Base-by-base conservation (phyloP, 139 green algal genomes). In the Coelastrella sp. region DNA sequence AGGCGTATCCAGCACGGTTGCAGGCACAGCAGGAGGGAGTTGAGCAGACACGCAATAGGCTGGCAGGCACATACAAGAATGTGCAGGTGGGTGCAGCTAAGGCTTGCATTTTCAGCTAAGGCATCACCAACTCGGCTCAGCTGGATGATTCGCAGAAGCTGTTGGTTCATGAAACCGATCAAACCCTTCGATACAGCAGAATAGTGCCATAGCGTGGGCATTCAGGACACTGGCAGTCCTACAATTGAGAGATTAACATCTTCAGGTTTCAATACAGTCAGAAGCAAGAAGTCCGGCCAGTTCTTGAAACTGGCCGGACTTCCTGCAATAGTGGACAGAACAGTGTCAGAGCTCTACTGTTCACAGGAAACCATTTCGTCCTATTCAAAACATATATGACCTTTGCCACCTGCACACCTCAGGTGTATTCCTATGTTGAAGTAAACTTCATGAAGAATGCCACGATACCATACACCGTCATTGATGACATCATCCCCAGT, bases 381-480 rank as follows among this genome's bases (percentile, higher is more conserved):
- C 3, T 70, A 0, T 70, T 49, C 35, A 49, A 49, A 3, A 49
- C 3, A 49, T n/a, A 49, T 1, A 3, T 49, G 35, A 49, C 35
- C 35, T 49, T 49, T 49, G 35, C 35, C 35, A 49, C 35, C 35
- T 70, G 63, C 63, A 20, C 11, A 20, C 63, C 35, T 22, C 80
- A 85, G 80, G 80, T 85, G 4, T 85, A 72, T 11, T 85, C 80
- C 22, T 85, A 85, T 58, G 6, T 85, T 11, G 80, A 85, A 68
- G 24, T 85, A 8, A 85, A 73, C 59, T 25, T 85, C 25, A 73
- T 85, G 57, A 85, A 85, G 59, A 85, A 73, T 27, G 58, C 6
- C 58, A 56, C 80, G 12, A 22, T 85, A 4, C 22, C 35, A 58
- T 85, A 73, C 80, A 85, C 80, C 22, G 80, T 85, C 58, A 85